Base-by-base conservation (phyloP, 495 filamentous ascomycete genomes). In the Hypomontagnella monticulosa region DNA sequence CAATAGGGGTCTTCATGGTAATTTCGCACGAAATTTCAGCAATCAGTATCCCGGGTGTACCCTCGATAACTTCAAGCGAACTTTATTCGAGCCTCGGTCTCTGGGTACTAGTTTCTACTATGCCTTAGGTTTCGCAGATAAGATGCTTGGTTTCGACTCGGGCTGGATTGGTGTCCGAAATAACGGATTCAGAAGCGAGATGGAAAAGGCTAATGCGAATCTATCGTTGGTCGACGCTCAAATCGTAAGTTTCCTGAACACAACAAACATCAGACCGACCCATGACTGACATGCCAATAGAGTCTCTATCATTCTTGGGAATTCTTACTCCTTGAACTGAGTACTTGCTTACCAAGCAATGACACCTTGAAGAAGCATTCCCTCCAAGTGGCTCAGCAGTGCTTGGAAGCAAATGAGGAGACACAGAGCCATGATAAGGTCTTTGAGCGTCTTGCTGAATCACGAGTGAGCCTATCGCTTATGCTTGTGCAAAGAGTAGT, bases 161-260 rank as follows among this genome's bases (percentile, higher is more conserved):
- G 84, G 88, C 27, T 99, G 95, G 95, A 76, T 73, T 37, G 88
- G 89, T 30, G 72, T 76, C 40, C 84, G 75, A 36, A 80, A 84
- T 37, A 85, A 87, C 58, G 93, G 94, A 0, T 94, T 96, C 76
- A 79, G 80, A 52, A 83, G 83, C 32, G 96, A 98, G 71, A 87
- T 98, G 73, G 86, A 86, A 70, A 85, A 84, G 63, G 95, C 93
- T 34, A 98, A 99, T 74, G 71, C 91, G 67, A 97, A 98, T 72
- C 71, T 99, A 56, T 95, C 92, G 15, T 79, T 97, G 12, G 91
- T 98, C 42, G 93, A 97, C 71, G 89, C 94, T 34, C 92, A 98
- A 79, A 86, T 95, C 62, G 89, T 93, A 85, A 79, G 91, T 85
- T 60, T 43, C 51, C 15, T 36, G 10, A 1, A 30, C 3, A 33